These are phyloP conservation scores for Rhodotorula sp. DNA, from an alignment of 1,284 basidiomycete genomes.

Conservation along the genomic window DNA sequence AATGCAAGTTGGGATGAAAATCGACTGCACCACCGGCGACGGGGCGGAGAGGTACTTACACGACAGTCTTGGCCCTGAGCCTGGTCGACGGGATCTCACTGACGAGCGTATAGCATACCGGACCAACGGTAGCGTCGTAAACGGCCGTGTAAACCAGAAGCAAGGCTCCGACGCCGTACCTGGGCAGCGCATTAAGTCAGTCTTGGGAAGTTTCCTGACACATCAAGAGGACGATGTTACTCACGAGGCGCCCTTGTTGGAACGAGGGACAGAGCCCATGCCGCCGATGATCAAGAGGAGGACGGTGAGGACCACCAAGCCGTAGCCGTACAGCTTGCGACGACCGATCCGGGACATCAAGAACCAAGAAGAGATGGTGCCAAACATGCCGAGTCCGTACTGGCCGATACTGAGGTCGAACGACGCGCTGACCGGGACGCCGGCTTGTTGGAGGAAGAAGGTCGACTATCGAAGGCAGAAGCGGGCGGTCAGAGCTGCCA, in stretches of 20 bases:
- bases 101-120: slow-evolving; percentile 1
- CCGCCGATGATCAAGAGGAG: slow-evolving; percentile 55
- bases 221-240: background rate
- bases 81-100: slow-evolving; percentile 53
- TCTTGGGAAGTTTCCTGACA: slow-evolving; percentile 1
- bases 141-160: slow-evolving; percentile 46
- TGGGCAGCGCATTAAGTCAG: slow-evolving; percentile 46
- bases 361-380: slow-evolving; percentile 52
- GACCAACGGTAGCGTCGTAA: slow-evolving; percentile 1
- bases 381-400: slow-evolving; percentile 49
- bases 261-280: slow-evolving; percentile 44
- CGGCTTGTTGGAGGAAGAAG: slow-evolving; percentile 52
- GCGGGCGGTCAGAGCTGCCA: background rate
- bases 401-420: slow-evolving; percentile 46
- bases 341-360: slow-evolving; percentile 51
- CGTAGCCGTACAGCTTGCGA: slow-evolving; percentile 54
- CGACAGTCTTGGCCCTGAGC: slow-evolving; percentile 56
- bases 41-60: slow-evolving; percentile 18
- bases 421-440: slow-evolving; percentile 40
- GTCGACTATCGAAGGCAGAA: slow-evolving; percentile 6
- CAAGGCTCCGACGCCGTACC: slow-evolving; percentile 51
- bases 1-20: too few species aligned
- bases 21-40: too few species aligned
- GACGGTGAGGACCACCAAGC: slow-evolving; percentile 51
- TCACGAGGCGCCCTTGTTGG: background rate